Conservation (phyloP, 768 basidiomycete genomes). For the Lentinula guzmanii region DNA sequence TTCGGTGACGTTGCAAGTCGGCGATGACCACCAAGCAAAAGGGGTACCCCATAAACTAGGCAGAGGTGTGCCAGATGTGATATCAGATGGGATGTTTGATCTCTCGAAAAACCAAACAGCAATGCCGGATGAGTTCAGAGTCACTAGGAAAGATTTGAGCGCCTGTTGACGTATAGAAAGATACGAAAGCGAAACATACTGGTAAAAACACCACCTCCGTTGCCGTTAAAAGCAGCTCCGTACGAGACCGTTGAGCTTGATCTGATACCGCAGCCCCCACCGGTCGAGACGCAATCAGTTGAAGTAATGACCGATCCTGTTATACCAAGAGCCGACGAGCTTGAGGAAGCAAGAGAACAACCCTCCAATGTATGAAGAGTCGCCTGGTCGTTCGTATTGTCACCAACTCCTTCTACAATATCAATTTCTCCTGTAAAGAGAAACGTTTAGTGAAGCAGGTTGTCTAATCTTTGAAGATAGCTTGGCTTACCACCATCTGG, state of each 20-base stretch:
- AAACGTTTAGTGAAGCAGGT: neutral
- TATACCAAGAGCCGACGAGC: slow-evolving; percentile 42
- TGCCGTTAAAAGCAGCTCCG: slow-evolving; percentile 74
- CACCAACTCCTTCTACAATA: slow-evolving; percentile 78
- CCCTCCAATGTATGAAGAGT: slow-evolving; percentile 76
- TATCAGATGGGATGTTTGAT: slow-evolving; percentile 71
- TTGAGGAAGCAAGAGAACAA: slow-evolving; percentile 52
- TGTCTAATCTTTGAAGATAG: neutral
- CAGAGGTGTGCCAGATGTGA: slow-evolving; percentile 58
- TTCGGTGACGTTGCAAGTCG: slow-evolving; percentile 65
- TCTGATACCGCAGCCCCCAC: slow-evolving; percentile 81
- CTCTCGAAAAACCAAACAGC: slow-evolving; percentile 80
- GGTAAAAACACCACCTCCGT: slow-evolving; percentile 84
- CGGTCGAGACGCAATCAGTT: slow-evolving; percentile 62
- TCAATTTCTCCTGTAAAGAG: slow-evolving; percentile 47
- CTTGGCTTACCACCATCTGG: slow-evolving; percentile 44
- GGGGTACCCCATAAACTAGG: slow-evolving; percentile 76
- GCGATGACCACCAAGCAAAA: slow-evolving; percentile 74
- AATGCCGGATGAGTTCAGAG: slow-evolving; percentile 74
- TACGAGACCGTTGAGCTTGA: slow-evolving; percentile 57
- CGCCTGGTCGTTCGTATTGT: slow-evolving; percentile 67
- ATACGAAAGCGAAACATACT: slow-evolving; percentile 44
- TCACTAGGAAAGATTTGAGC: slow-evolving; percentile 35
- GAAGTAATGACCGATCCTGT: slow-evolving; percentile 62
- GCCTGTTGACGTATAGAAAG: slow-evolving; percentile 5